phyloP scores from a whole-genome alignment of 176 grass and related monocot genomes.

The Pontederia paniculata region DNA sequence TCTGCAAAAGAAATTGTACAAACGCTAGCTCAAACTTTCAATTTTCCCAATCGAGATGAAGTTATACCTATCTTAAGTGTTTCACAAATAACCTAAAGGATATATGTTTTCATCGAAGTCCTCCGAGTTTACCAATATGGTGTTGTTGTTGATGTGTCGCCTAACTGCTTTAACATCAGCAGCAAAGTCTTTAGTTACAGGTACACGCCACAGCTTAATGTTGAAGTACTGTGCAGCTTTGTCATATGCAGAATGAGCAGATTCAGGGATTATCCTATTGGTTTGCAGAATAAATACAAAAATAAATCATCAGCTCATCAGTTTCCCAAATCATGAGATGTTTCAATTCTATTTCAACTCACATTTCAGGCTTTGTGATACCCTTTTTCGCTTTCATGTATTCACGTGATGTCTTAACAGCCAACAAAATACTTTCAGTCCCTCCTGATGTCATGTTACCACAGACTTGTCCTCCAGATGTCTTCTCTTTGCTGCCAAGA shows the following conservation, averaged over 20 bases:
- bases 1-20: constrained; percentile 30
- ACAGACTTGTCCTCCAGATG: constrained; percentile 82
- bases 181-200: constrained; percentile 92
- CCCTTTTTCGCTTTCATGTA: constrained; percentile 90
- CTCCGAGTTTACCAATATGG: constrained; percentile 62
- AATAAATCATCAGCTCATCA: background rate
- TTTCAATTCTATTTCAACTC: constrained; percentile 25
- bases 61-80: no score
- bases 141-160: constrained; percentile 79
- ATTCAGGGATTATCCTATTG: constrained; percentile 63
- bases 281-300: background rate
- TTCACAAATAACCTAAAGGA: no score
- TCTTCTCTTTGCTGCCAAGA: constrained; percentile 74
- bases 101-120: no score
- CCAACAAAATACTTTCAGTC: constrained; percentile 93
- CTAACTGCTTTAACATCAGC: constrained; percentile 91
- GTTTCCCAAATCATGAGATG: constrained; percentile 3
- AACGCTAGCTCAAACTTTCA: constrained; percentile 18
- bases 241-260: constrained; percentile 78
- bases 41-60: background rate
- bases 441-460: constrained; percentile 99
- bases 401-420: constrained; percentile 87
- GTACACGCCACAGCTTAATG: constrained; percentile 83
- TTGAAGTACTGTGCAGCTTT: constrained; percentile 64
- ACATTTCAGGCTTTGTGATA: constrained; percentile 94